These are phyloP conservation scores for Lecanicillium sp. DNA, from an alignment of 2,329 filamentous ascomycete genomes.

Conservation along the genomic window DNA sequence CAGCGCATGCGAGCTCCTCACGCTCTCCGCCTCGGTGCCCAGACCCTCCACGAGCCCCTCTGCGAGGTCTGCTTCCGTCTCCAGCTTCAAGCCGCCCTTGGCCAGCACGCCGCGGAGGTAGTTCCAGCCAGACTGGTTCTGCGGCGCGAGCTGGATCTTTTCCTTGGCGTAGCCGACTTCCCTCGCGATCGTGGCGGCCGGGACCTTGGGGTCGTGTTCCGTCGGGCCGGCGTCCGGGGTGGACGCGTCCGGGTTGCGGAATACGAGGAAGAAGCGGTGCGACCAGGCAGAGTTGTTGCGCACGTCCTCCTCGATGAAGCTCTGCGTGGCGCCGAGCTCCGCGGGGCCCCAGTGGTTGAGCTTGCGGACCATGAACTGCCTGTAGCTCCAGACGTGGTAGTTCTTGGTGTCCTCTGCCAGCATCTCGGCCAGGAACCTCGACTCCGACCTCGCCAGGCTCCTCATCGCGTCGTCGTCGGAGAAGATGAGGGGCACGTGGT, in stretches of 20 bases:
- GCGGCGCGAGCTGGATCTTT: slow-evolving; percentile 72
- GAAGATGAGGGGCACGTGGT: slow-evolving; percentile 54
- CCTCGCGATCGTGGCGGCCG: slow-evolving; percentile 58
- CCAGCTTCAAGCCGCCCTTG: slow-evolving; percentile 53
- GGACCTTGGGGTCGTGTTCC: slow-evolving; percentile 49
- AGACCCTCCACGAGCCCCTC: slow-evolving; percentile 45
- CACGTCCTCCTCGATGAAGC: slow-evolving; percentile 71
- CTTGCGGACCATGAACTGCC: slow-evolving; percentile 63
- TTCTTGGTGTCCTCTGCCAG: slow-evolving; percentile 87
- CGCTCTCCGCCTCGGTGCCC: slow-evolving; percentile 42
- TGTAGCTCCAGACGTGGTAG: slow-evolving; percentile 97
- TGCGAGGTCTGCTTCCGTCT: slow-evolving; percentile 41
- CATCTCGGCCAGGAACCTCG: slow-evolving; percentile 71
- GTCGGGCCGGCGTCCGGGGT: slow-evolving; percentile 45
- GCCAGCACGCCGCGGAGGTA: slow-evolving; percentile 74
- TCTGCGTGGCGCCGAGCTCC: slow-evolving; percentile 66
- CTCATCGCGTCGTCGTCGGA: slow-evolving; percentile 50
- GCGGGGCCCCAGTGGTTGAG: slow-evolving; percentile 64
- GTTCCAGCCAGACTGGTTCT: slow-evolving; percentile 94
- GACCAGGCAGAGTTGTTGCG: slow-evolving; percentile 98
- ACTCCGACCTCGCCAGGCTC: slow-evolving; percentile 59
- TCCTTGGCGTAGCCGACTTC: slow-evolving; percentile 70
- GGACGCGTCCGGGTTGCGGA: slow-evolving; percentile 52
- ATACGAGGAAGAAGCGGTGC: slow-evolving; percentile 90
- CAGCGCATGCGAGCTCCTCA: slow-evolving; percentile 60